Percentiles rank a stretch among this genome's conserved stretches.
Evolutionary conservation across 345 rosid genomes (phyloP).

Genomic region (Sisymbrium irio): DNA sequence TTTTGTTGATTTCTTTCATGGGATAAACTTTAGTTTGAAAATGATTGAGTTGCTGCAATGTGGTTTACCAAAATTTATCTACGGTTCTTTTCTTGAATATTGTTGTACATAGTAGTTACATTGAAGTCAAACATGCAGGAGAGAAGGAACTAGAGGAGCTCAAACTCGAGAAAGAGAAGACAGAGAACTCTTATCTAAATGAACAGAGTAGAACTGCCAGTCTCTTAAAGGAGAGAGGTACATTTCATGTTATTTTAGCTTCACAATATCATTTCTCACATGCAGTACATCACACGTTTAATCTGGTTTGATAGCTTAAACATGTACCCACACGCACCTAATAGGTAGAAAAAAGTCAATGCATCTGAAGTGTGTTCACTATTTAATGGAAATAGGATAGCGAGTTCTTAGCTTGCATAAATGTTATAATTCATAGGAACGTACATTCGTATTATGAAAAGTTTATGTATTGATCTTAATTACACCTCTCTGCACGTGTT

Average conservation of each 20-base stretch:
- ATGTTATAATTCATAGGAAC: not conserved
- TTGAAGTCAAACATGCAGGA: slow-evolving; percentile 43
- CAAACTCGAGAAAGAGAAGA: slow-evolving; percentile 54
- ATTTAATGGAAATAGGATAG: not conserved
- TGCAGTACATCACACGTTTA: not conserved
- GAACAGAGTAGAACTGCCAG: slow-evolving; percentile 44
- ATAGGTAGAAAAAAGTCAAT: not conserved
- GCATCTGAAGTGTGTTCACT: not conserved
- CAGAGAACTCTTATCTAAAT: slow-evolving; percentile 43
- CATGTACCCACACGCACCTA: not conserved
- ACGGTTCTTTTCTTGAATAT: not conserved
- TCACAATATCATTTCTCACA: slow-evolving; percentile 8
- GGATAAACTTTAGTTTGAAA: not conserved
- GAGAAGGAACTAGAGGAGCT: slow-evolving; percentile 66
- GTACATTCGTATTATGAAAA: not conserved
- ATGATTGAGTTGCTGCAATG: not conserved
- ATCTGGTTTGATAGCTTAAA: not conserved
- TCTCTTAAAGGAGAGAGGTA: slow-evolving; percentile 75
- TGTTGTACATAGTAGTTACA: not conserved
- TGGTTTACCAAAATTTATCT: not conserved
- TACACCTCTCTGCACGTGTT: not conserved
- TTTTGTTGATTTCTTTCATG: not conserved
- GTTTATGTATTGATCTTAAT: not conserved
- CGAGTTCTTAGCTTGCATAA: not conserved
- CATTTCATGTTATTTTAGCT: not conserved